Evolutionary conservation across 768 basidiomycete genomes (phyloP), one percentile per base, ranked within the genome.

Genomic region (Holtermanniella nyarrowii): DNA sequence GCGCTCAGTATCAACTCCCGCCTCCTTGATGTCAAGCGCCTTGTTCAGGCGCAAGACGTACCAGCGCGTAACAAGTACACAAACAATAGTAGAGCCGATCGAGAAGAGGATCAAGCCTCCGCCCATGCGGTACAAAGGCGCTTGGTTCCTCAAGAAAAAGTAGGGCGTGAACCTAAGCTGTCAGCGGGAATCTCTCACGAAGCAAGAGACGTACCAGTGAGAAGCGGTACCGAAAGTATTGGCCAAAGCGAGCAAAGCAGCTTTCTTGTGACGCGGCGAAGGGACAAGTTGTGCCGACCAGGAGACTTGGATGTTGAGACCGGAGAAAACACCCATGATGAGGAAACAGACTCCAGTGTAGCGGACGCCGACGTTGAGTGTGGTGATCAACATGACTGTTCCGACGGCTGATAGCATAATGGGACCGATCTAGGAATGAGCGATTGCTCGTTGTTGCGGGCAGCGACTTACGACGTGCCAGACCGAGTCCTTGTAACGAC

Each of bases 261-360:
- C 52, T 41, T 53, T 53, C 48, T 48, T 42, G 46, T 48, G 53
- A 21, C 47, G 41, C 1, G 53, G 53, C 3, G 41, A 23, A 25
- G 53, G 53, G 4, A 54, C 53, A 24, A 54, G 47, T 21, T 49
- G 47, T 13, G 53, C 49, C 20, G 37, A 42, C 53, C 53, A 54
- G n/a, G 53, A 54, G 16, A 54, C 47, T 24, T 54, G 53, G n/a
- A 54, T 49, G 42, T 54, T 49, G 47, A 54, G 47, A 27, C 47
- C 53, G 26, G 53, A 54, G 18, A 49, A 49, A 48, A 49, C 47
- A 49, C 53, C 53, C 47, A 54, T 54, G 31, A 54, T 49, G 42
- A 54, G 53, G 53, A 54, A 54, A 44, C 47, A 54, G 42, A 54
- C 53, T 49, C 53, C 53, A 20, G 53, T 54, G 47, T 54, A 54